Evolutionary conservation across 257 asterid species (phyloP), one percentile per base, ranked within the genome.

Genomic region (Parsonsia alboflavescens): DNA sequence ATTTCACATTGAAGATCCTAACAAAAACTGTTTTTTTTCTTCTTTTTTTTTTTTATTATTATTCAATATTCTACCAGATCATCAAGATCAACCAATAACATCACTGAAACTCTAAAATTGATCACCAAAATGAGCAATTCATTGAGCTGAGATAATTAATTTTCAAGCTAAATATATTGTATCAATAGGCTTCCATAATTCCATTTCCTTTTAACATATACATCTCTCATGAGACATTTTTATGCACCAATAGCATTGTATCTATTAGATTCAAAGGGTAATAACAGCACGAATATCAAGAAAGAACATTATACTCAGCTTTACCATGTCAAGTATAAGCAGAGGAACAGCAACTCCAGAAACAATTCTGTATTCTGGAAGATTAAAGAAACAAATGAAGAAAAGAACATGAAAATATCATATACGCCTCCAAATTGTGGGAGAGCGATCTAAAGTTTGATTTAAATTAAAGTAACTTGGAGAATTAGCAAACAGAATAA

Each of bases 321-420:
- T 95, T 77, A 95, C 99, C 89, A 92, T 95, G 53, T 95, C 99
- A 19, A 95, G 96, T 78, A 95, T 95, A 80, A 95, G 98, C 48
- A 95, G 91, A 75, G 99, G 99, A 70, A 98, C 99, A 78, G 99
- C 99, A 76, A 92, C 99, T 79, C 99, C 97, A 49, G 98, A 95
- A 79, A 95, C 98, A 71, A 98, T 95, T 80, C 99, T 89, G 70
- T 95, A 95, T 84, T 95, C 99, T 95, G 97, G 84, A 86, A 57
- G 41, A 70, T 56, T 30, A 71, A 11, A 75, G 41, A 71, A n/a
- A 59, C 22, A 57, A 59, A 15, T 39, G 49, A 19, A 8, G n/a
- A 7, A 30, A 12, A 3, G 12, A 65, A 61, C 4, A 61, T n/a
- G n/a, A n/a, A n/a, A n/a, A n/a, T n/a, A n/a, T n/a, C n/a, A n/a